Conservation (phyloP, 805 yeast species). For the Teunomyces funiuensis region DNA sequence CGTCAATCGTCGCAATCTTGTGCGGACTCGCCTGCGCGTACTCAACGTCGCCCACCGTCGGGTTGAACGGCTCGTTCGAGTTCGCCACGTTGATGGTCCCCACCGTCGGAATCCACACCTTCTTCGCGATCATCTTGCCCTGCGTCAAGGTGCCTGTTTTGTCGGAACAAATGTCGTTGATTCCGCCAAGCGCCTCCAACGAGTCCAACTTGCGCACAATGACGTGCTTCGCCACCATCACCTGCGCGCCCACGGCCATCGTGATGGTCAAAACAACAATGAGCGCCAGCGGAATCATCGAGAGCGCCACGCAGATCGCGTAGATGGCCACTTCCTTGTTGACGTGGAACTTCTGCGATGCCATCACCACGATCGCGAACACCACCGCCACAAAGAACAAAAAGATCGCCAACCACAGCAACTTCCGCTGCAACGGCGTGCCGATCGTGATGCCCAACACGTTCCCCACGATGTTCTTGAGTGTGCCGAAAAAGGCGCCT, state of each 20-base stretch:
- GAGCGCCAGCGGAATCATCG: constrained; percentile 81
- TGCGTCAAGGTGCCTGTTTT: constrained; percentile 82
- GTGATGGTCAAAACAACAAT: constrained; percentile 82
- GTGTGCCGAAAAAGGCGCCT: constrained; percentile 48
- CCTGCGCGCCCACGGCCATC: constrained; percentile 80
- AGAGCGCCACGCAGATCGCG: constrained; percentile 80
- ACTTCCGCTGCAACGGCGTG: constrained; percentile 75
- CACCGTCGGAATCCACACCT: constrained; percentile 64
- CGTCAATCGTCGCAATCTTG: constrained; percentile 35
- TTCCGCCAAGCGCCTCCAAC: constrained; percentile 75
- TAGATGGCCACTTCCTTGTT: constrained; percentile 80
- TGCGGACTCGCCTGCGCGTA: constrained; percentile 36
- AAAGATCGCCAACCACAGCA: constrained; percentile 73
- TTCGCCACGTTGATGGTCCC: constrained; percentile 58
- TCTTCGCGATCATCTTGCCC: constrained; percentile 74
- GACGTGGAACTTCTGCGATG: constrained; percentile 73
- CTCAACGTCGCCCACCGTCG: constrained; percentile 53
- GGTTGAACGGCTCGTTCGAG: constrained; percentile 63
- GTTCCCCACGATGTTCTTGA: constrained; percentile 58
- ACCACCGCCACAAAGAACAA: constrained; percentile 78
- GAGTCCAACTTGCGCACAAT: constrained; percentile 77
- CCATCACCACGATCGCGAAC: constrained; percentile 86
- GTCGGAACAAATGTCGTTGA: constrained; percentile 78
- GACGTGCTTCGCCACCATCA: constrained; percentile 66
- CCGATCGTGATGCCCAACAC: constrained; percentile 76